phyloP scores from a whole-genome alignment of 331 rosid species.

The Ulmus americana region DNA sequence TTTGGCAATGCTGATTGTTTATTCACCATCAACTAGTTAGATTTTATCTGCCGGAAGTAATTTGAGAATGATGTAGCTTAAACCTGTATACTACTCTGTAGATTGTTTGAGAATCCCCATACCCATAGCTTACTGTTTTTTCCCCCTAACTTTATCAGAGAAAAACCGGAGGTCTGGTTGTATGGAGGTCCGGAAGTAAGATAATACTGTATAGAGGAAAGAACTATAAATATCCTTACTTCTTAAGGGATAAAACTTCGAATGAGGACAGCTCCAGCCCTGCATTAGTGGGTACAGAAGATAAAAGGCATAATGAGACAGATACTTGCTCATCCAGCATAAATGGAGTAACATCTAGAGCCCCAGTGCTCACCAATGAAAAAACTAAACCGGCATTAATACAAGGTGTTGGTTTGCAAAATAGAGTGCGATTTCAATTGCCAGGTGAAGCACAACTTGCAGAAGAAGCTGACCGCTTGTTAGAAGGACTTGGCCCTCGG shows the following conservation, averaged over 20 bases:
- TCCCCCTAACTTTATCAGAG: constrained; percentile 44
- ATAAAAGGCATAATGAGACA: constrained; percentile 20
- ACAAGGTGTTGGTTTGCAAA: constrained; percentile 71
- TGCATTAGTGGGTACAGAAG: constrained; percentile 30
- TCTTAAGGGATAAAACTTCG: constrained; percentile 35
- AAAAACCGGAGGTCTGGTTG: constrained; percentile 92
- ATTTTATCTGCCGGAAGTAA: neutral
- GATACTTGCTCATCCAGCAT: constrained; percentile 28
- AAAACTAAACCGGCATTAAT: constrained; percentile 38
- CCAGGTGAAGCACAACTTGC: constrained; percentile 74
- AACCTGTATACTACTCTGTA: neutral
- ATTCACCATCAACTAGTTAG: too few relatives aligned
- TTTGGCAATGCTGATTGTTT: neutral
- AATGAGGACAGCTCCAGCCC: constrained; percentile 25
- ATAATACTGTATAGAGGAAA: constrained; percentile 75
- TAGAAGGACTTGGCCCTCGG: constrained; percentile 83
- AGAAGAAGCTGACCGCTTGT: constrained; percentile 64
- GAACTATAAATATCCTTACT: constrained; percentile 78
- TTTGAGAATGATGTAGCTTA: neutral
- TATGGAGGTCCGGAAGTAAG: constrained; percentile 91
- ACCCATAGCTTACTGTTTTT: too few relatives aligned
- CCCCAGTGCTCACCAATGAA: constrained; percentile 25
- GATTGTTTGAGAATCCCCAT: too few relatives aligned
- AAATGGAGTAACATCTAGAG: constrained; percentile 32
- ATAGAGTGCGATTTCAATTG: constrained; percentile 69